Evolutionary conservation across 2,329 filamentous ascomycete genomes (phyloP).

Genomic region (Nannizzia gypsea): DNA sequence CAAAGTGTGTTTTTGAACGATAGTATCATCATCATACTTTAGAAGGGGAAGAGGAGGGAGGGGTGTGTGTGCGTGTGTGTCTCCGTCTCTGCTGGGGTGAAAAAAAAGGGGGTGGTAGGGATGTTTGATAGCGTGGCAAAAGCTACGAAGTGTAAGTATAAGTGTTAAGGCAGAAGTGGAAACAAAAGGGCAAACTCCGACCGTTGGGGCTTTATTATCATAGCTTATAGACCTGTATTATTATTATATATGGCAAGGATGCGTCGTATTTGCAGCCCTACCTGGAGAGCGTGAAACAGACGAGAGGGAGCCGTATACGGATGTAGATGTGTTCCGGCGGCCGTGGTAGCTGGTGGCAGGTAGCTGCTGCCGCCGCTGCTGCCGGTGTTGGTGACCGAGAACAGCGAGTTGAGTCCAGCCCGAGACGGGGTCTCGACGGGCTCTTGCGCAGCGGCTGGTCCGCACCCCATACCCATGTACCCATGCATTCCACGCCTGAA

Average conservation of each 20-base stretch:
- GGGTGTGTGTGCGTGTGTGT: not conserved
- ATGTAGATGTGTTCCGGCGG: too few relatives aligned
- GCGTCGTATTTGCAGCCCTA: not conserved
- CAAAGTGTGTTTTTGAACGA: too few relatives aligned
- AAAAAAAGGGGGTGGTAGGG: not conserved
- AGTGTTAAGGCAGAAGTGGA: too few relatives aligned
- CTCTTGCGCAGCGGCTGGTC: not conserved
- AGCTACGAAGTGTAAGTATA: not conserved
- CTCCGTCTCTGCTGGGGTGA: not conserved
- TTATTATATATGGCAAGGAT: not conserved
- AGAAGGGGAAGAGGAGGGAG: not conserved
- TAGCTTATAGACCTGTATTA: not conserved
- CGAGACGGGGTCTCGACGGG: not conserved
- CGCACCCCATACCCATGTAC: not conserved
- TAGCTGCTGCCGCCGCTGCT: too few relatives aligned
- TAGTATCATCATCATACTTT: too few relatives aligned
- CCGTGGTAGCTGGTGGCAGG: too few relatives aligned
- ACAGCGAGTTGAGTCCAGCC: too few relatives aligned
- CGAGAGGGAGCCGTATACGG: too few relatives aligned
- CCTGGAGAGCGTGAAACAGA: not conserved
- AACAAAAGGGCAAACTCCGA: not conserved
- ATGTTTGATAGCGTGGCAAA: not conserved
- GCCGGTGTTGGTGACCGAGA: too few relatives aligned
- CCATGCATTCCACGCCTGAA: not conserved
- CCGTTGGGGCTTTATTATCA: conserved; percentile 3